Evolutionary conservation across 164 flowering plant genomes (phyloP).

Genomic region (Vitis labrusca): DNA sequence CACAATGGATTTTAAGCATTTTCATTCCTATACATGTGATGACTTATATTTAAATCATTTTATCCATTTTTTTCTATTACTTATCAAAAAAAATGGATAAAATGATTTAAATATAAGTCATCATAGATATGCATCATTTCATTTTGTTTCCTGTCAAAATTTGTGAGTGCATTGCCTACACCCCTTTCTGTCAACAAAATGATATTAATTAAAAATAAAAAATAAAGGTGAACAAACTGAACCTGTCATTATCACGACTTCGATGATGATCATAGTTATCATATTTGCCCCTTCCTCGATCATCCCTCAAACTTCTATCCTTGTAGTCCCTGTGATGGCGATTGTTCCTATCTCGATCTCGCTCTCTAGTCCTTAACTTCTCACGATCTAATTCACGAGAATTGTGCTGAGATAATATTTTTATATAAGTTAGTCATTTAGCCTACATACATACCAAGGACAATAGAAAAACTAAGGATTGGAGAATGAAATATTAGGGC

Average conservation of each 20-base stretch:
- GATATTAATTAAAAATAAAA: not conserved
- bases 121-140: no score
- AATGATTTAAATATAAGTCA: not conserved
- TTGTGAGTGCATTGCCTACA: no score
- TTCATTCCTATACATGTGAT: not conserved
- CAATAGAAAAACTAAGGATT: not conserved
- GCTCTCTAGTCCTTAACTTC: constrained; percentile 38
- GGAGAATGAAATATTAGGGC: not conserved
- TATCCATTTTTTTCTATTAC: no score
- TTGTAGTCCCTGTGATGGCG: constrained; percentile 40
- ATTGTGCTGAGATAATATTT: constrained; percentile 27
- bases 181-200: no score
- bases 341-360: constrained; percentile 38
- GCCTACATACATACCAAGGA: not conserved
- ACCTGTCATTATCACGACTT: constrained; percentile 50
- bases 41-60: no score
- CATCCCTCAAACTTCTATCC: constrained; percentile 41
- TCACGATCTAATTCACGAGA: constrained; percentile 45
- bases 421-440: constrained; percentile 5
- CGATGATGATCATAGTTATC: constrained; percentile 36
- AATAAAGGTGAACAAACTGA: not conserved
- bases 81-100: no score
- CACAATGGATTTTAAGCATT: not conserved
- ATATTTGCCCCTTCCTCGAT: constrained; percentile 37
- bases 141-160: no score